phyloP scores from a whole-genome alignment of 2,329 filamentous ascomycete species.

The Aspergillus udagawae region DNA sequence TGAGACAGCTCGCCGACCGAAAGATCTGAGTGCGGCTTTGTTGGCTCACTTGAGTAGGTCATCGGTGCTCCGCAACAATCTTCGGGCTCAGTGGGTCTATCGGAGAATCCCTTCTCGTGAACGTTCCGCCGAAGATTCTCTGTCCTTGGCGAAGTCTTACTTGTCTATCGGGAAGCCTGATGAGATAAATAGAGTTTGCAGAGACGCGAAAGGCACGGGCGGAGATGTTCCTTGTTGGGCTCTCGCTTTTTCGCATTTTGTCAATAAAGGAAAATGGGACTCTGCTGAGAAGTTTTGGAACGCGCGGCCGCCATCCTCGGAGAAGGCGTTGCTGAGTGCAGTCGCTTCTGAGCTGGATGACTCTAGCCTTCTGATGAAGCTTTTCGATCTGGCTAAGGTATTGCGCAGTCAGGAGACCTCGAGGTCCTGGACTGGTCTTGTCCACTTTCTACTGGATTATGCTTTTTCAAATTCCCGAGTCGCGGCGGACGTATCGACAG shows the following conservation, averaged over 20 bases:
- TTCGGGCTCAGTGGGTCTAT: slow-evolving; percentile 43
- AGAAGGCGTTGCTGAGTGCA: slow-evolving; percentile 9
- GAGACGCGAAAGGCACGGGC: slow-evolving; percentile 31
- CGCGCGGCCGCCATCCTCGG: slow-evolving; percentile 13
- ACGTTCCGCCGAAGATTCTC: slow-evolving; percentile 44
- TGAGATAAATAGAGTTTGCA: slow-evolving; percentile 39
- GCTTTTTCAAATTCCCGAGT: slow-evolving; percentile 23
- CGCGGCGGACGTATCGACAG: slow-evolving; percentile 25
- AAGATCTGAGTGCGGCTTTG: slow-evolving; percentile 22
- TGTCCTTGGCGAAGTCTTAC: slow-evolving; percentile 42
- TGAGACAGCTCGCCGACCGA: slow-evolving; percentile 25
- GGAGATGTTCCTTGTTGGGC: slow-evolving; percentile 27
- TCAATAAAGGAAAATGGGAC: slow-evolving; percentile 31
- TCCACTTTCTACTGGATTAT: slow-evolving; percentile 22
- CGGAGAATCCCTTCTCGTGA: slow-evolving; percentile 38
- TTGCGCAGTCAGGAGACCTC: slow-evolving; percentile 7
- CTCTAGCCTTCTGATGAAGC: slow-evolving; percentile 14
- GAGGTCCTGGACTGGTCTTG: slow-evolving; percentile 9
- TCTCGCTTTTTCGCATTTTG: slow-evolving; percentile 27
- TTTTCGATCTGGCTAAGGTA: slow-evolving; percentile 21
- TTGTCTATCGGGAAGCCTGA: slow-evolving; percentile 36
- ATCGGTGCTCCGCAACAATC: slow-evolving; percentile 33
- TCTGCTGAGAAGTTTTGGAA: slow-evolving; percentile 29
- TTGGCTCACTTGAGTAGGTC: slow-evolving; percentile 42
- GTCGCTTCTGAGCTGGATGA: slow-evolving; percentile 11